Evolutionary conservation across 1,284 basidiomycete genomes (phyloP).

Genomic region (Mycena citricolor): DNA sequence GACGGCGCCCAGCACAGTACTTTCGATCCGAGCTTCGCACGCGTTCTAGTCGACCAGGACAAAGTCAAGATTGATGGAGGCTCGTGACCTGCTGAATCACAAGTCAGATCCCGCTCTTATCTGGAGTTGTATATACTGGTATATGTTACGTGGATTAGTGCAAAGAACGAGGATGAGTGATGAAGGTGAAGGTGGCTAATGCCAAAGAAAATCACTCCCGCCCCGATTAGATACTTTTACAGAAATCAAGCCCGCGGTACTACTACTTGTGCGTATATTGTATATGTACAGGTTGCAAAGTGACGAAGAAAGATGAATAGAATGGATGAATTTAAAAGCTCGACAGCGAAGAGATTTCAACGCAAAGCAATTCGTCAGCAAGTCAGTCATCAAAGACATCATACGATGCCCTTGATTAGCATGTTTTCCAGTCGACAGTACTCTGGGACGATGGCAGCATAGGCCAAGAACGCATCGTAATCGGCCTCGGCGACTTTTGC

Average conservation of each 20-base stretch:
- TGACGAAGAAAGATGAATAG: background rate
- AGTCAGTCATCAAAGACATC: no score
- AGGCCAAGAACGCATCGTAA: conserved; percentile 77
- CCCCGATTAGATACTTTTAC: conserved; percentile 18
- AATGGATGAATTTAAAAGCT: background rate
- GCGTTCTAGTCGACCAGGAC: no score
- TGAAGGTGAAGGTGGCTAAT: background rate
- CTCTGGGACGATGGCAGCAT: conserved; percentile 82
- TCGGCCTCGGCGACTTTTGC: conserved; percentile 82
- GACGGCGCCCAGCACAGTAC: no score
- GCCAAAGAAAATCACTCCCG: no score
- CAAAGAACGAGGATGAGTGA: background rate
- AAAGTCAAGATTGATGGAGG: no score
- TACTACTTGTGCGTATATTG: no score
- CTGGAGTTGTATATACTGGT: conserved; percentile 20
- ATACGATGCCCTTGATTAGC: conserved; percentile 60
- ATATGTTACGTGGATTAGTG: conserved; percentile 17
- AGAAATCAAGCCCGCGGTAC: no score
- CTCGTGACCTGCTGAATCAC: no score
- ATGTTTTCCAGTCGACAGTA: conserved; percentile 74
- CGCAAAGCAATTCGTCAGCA: conserved; percentile 13
- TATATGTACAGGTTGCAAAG: background rate
- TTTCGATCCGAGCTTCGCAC: no score
- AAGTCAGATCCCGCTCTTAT: no score
- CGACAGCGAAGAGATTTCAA: background rate